Evolutionary conservation across 441 rosid species (phyloP).

Genomic region (Bocquillonia castaneifolia): DNA sequence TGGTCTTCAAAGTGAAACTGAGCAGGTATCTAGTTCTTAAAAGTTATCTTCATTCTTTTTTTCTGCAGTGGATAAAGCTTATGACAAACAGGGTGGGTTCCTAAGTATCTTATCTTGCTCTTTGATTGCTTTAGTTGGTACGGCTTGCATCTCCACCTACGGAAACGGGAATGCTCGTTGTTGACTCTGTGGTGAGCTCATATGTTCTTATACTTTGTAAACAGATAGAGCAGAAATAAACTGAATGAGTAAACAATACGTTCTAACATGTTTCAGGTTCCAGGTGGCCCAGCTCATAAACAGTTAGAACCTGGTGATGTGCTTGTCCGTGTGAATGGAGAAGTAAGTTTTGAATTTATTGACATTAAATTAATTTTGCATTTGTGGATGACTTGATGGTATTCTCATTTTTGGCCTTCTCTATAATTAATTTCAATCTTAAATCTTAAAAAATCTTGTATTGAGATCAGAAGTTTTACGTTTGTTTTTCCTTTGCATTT

Average conservation of each 20-base stretch:
- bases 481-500: background rate
- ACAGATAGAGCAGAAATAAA: background rate
- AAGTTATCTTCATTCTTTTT: background rate
- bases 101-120: background rate
- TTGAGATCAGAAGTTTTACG: background rate
- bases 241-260: constrained; percentile 5
- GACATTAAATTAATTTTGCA: background rate
- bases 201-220: constrained; percentile 5
- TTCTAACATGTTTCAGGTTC: constrained; percentile 54
- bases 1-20: constrained; percentile 78
- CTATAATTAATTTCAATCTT: background rate
- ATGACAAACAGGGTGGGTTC: background rate
- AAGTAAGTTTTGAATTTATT: constrained; percentile 45
- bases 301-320: constrained; percentile 94
- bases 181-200: constrained; percentile 73
- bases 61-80: background rate
- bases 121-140: constrained; percentile 19
- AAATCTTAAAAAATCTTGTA: background rate
- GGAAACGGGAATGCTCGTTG: constrained; percentile 96
- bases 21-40: constrained; percentile 53
- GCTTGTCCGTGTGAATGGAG: constrained; percentile 82
- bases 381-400: background rate
- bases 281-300: constrained; percentile 87
- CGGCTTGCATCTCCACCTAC: constrained; percentile 33
- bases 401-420: background rate